phyloP scores from a whole-genome alignment of 1,284 basidiomycete species.

The Entoloma clypeatum region DNA sequence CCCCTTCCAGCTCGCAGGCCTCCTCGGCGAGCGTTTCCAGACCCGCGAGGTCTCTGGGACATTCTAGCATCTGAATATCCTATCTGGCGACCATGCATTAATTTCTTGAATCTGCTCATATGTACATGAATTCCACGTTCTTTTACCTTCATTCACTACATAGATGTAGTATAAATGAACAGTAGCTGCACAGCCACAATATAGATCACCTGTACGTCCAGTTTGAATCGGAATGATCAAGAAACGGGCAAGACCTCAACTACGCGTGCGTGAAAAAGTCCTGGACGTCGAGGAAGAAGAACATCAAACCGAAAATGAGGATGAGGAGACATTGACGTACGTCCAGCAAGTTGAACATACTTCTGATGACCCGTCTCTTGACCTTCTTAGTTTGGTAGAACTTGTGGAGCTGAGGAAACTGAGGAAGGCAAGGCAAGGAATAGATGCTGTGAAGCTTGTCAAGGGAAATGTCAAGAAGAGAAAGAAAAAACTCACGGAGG shows the following conservation, averaged over 20 bases:
- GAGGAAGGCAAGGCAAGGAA: constrained; percentile 74
- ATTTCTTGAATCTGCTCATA: too few species aligned
- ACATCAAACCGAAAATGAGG: constrained; percentile 31
- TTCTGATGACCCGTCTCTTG: constrained; percentile 9
- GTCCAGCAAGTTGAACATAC: constrained; percentile 23
- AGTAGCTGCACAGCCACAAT: constrained; percentile 18
- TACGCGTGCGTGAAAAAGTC: constrained; percentile 45
- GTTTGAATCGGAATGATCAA: constrained; percentile 44
- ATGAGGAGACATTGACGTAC: constrained; percentile 49
- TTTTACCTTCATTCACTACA: too few species aligned
- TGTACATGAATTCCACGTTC: too few species aligned
- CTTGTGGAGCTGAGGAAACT: constrained; percentile 83
- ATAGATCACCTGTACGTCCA: neutral
- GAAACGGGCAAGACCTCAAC: constrained; percentile 59
- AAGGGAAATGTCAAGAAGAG: constrained; percentile 78
- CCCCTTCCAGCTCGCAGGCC: too few species aligned
- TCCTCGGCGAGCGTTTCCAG: too few species aligned
- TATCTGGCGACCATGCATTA: too few species aligned
- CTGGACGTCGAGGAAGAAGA: constrained; percentile 36
- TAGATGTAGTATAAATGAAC: too few species aligned
- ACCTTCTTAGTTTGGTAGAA: constrained; percentile 62
- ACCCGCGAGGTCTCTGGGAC: too few species aligned
- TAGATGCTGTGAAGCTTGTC: constrained; percentile 81
- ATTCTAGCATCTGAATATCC: too few species aligned
- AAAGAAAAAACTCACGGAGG: constrained; percentile 53